Evolutionary conservation across 192 early-diverging fungal species (phyloP).

Genomic region (Rhizophagus clarus): DNA sequence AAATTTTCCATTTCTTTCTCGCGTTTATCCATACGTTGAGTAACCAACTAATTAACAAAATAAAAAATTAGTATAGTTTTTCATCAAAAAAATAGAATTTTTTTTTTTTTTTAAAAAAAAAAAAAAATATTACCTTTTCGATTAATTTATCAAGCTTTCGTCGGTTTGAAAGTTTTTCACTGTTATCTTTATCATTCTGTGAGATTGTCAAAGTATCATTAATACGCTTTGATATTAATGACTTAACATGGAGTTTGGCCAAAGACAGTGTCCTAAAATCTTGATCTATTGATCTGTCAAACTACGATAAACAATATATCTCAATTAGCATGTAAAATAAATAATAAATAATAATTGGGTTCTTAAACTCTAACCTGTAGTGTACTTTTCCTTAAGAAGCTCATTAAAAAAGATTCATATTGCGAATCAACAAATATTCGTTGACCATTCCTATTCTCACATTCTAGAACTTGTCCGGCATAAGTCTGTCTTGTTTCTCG

Average conservation of each 20-base stretch:
- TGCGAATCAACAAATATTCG: slow-evolving; percentile 30
- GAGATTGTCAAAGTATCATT: slow-evolving; percentile 19
- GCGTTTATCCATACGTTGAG: not conserved
- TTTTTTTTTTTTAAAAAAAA: no score
- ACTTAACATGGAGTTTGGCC: slow-evolving; percentile 29
- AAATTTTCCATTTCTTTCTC: not conserved
- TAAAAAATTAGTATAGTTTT: not conserved
- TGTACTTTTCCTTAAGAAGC: slow-evolving; percentile 23
- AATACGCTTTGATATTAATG: slow-evolving; percentile 21
- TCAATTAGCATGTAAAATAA: not conserved
- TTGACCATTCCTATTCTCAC: slow-evolving; percentile 30
- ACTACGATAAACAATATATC: slow-evolving; percentile 6
- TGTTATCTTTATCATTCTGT: not conserved
- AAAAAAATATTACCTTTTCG: slow-evolving; percentile 34
- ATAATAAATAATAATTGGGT: slow-evolving; percentile 1
- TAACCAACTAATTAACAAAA: not conserved
- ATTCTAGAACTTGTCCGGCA: slow-evolving; percentile 24
- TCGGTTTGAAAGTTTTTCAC: not conserved
- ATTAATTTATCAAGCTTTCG: slow-evolving; percentile 9
- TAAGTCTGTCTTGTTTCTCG: slow-evolving; percentile 26
- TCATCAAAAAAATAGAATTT: not conserved
- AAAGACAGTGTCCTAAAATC: slow-evolving; percentile 25
- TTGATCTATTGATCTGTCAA: slow-evolving; percentile 33
- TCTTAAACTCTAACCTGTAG: slow-evolving; percentile 17
- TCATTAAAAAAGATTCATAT: slow-evolving; percentile 35